Conservation (phyloP, 2,329 filamentous ascomycete genomes). For the Daldinia eschscholtzii region DNA sequence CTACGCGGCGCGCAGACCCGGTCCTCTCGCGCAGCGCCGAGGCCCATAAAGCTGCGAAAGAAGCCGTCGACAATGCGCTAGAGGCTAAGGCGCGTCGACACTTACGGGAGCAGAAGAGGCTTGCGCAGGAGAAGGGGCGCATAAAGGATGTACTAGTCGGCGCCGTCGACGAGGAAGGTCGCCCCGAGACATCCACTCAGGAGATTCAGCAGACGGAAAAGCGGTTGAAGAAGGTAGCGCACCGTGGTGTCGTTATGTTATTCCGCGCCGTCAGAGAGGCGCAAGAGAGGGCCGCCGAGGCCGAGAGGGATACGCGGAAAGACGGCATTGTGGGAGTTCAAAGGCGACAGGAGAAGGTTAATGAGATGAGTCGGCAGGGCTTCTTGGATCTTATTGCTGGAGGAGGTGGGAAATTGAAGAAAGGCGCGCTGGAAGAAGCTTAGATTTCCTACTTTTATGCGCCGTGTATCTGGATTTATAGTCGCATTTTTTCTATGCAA, state of each 20-base stretch:
- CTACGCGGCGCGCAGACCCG: slow-evolving; percentile 84
- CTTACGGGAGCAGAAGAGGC: slow-evolving; percentile 82
- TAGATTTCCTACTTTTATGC: slow-evolving; percentile 48
- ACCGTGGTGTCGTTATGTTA: slow-evolving; percentile 93
- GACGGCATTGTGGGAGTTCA: slow-evolving; percentile 83
- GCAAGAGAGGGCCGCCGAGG: slow-evolving; percentile 87
- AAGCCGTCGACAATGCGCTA: slow-evolving; percentile 80
- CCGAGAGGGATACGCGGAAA: slow-evolving; percentile 75
- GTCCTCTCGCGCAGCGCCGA: slow-evolving; percentile 87
- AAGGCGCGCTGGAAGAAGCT: slow-evolving; percentile 70
- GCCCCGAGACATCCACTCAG: slow-evolving; percentile 61
- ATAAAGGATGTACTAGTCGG: slow-evolving; percentile 85
- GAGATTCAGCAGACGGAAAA: slow-evolving; percentile 79
- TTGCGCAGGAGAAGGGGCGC: slow-evolving; percentile 85
- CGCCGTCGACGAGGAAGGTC: slow-evolving; percentile 64
- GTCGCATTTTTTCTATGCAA: slow-evolving; percentile 2
- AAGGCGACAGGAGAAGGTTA: slow-evolving; percentile 86
- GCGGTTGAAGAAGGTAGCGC: slow-evolving; percentile 85
- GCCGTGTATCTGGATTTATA: not conserved
- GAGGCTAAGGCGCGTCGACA: slow-evolving; percentile 85
- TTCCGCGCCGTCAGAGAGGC: slow-evolving; percentile 96
- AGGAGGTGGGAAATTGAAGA: slow-evolving; percentile 70
- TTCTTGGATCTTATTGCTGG: slow-evolving; percentile 90
- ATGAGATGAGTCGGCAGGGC: slow-evolving; percentile 96
- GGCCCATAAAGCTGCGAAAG: slow-evolving; percentile 78